Base-by-base conservation (phyloP, 148 eudicot species). In the Beta vulgaris region DNA sequence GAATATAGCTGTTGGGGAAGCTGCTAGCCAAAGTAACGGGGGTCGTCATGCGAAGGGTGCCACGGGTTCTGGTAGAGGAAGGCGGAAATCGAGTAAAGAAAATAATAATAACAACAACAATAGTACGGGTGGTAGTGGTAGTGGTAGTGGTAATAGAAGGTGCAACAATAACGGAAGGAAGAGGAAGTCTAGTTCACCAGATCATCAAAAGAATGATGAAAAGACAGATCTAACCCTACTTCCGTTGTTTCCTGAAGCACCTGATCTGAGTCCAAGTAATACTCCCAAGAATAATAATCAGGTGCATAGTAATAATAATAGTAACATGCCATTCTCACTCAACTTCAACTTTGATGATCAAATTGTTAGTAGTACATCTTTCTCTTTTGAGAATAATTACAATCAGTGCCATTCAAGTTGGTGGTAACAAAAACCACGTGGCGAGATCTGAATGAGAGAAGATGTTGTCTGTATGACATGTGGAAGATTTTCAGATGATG, bases 171-270 rank as follows among this genome's bases (percentile, higher is more conserved):
- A 28, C 10, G 36, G 60, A 16, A 64, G 36, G 16, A 75, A 65
- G 19, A 51, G 72, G 7, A 75, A 75, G 14, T 75, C 78, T 0
- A 39, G 19, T 7, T 75, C 78, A 10, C 63, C 78, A 0, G 72
- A 75, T 7, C 35, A 13, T 25, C 19, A 57, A 0, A 0, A 36
- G 39, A 14, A 26, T 54, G 23, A 39, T 58, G 36, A 51, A 10
- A 29, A 28, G 7, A 13, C 23, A 39, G 70, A 46, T 53, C 54
- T 66, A 21, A 75, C 72, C 3, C 40, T 75, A 26, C 72, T 75
- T 3, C 78, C 72, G 14, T 32, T 75, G 51, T 75, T 75, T 18
- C 78, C 78, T 13, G 78, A 75, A 39, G 72, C 78, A 66, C 78
- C 78, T 39, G 78, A 75, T 75, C 72, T 75, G 28, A 75, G 64